phyloP scores from a whole-genome alignment of 148 eudicot species.

The Vaccinium vitisidaea region DNA sequence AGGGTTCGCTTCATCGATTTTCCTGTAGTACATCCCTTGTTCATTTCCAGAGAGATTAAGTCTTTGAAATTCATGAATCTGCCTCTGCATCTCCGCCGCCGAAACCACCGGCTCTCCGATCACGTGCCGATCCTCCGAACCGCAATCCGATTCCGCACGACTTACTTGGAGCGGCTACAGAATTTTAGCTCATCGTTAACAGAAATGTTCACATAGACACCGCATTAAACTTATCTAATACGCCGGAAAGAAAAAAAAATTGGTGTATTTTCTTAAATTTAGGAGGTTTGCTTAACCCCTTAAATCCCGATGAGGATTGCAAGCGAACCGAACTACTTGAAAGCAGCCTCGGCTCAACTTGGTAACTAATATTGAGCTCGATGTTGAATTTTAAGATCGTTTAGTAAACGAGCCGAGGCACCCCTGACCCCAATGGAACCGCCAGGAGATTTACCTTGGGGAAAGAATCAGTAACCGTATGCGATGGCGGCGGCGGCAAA shows the following conservation, averaged over 20 bases:
- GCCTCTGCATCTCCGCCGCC: conserved; percentile 30
- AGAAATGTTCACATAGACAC: no score
- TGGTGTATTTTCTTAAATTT: no score
- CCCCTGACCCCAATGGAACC: conserved; percentile 6
- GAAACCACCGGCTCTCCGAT: conserved; percentile 19
- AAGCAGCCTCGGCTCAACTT: no score
- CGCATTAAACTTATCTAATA: no score
- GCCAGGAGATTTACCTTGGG: neutral
- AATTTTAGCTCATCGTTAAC: neutral
- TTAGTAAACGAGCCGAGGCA: no score
- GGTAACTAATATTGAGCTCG: no score
- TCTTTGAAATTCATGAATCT: conserved; percentile 29
- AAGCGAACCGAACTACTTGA: no score
- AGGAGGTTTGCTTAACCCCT: no score
- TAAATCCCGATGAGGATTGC: no score
- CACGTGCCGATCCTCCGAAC: conserved; percentile 19
- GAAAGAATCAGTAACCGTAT: conserved; percentile 18
- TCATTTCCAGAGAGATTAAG: conserved; percentile 22
- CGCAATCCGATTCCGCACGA: neutral
- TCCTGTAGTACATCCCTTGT: conserved; percentile 3
- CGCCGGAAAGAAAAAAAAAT: no score
- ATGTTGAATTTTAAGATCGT: no score
- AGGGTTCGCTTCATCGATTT: conserved; percentile 10
- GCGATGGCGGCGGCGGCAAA: conserved; percentile 8
- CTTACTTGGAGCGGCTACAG: neutral